phyloP scores from a whole-genome alignment of 257 asterid species.

The Solanum ossicruentum region DNA sequence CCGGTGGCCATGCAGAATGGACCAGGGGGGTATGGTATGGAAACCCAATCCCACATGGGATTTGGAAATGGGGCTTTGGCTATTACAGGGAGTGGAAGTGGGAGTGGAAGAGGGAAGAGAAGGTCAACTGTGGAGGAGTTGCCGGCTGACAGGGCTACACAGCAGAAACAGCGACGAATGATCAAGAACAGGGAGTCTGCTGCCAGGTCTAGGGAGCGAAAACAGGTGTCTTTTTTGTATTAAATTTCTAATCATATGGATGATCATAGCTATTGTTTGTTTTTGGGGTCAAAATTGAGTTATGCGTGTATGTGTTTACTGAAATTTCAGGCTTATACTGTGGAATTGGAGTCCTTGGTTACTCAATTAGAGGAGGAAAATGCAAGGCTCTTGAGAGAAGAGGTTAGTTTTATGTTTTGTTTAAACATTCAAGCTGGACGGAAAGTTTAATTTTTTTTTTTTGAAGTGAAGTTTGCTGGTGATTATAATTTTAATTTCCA shows the following conservation, averaged over 20 bases:
- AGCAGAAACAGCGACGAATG: conserved; percentile 96
- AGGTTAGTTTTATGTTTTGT: conserved; percentile 26
- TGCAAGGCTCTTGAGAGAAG: conserved; percentile 60
- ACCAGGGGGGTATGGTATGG: conserved; percentile 29
- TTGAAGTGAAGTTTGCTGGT: neutral
- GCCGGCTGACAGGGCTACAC: conserved; percentile 83
- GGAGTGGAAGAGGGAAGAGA: conserved; percentile 57
- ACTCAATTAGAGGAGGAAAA: conserved; percentile 77
- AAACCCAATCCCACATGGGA: conserved; percentile 16
- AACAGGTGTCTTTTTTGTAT: conserved; percentile 41
- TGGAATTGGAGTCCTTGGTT: conserved; percentile 82
- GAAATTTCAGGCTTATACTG: conserved; percentile 60
- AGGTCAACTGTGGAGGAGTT: conserved; percentile 60
- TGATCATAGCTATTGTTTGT: neutral
- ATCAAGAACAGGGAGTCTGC: conserved; percentile 97
- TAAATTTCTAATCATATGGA: neutral
- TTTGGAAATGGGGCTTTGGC: conserved; percentile 45
- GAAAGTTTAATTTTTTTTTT: neutral
- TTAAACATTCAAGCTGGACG: neutral
- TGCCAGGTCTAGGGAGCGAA: conserved; percentile 91
- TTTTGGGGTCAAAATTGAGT: neutral
- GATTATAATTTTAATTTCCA: neutral
- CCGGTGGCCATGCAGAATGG: conserved; percentile 59
- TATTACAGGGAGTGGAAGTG: conserved; percentile 7
- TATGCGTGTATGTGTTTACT: conserved; percentile 1